Conservation (phyloP, 2,329 filamentous ascomycete species). For the Neopestalotiopsis sp. region DNA sequence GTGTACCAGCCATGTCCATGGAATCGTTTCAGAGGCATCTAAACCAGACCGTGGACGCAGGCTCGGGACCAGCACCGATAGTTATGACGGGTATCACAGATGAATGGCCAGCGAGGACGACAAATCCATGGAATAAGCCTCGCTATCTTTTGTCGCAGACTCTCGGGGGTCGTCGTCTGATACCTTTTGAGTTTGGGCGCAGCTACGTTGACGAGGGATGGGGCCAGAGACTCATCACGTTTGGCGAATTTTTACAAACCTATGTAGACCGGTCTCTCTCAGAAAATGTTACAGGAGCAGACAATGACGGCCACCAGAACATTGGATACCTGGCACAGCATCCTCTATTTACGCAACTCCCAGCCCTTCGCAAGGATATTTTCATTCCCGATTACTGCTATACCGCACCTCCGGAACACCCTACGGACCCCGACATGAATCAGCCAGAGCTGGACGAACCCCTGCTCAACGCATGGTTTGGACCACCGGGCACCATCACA, state of each 20-base stretch:
- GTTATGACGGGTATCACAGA: conserved; percentile 70
- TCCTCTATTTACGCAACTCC: conserved; percentile 83
- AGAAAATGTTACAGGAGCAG: conserved; percentile 2
- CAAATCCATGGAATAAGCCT: conserved; percentile 73
- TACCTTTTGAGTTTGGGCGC: conserved; percentile 84
- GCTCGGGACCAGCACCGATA: conserved; percentile 59
- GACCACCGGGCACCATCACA: conserved; percentile 84
- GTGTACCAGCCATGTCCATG: conserved; percentile 54
- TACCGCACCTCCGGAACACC: conserved; percentile 65
- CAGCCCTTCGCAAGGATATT: conserved; percentile 76
- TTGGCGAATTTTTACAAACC: conserved; percentile 69
- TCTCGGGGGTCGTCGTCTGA: conserved; percentile 76
- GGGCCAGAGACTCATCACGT: conserved; percentile 81
- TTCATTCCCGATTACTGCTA: conserved; percentile 85
- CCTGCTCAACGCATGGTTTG: conserved; percentile 90
- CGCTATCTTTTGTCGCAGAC: conserved; percentile 77
- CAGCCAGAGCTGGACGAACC: conserved; percentile 60
- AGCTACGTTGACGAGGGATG: conserved; percentile 88
- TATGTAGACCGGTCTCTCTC: conserved; percentile 55
- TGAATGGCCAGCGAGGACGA: conserved; percentile 78
- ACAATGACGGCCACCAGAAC: conserved; percentile 14
- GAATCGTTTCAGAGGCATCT: conserved; percentile 68
- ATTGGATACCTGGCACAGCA: conserved; percentile 92
- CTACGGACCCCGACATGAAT: conserved; percentile 39
- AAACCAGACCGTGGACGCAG: conserved; percentile 42